These are phyloP conservation scores for Collybia mongolica DNA, from an alignment of 768 basidiomycete genomes.

Conservation along the genomic window DNA sequence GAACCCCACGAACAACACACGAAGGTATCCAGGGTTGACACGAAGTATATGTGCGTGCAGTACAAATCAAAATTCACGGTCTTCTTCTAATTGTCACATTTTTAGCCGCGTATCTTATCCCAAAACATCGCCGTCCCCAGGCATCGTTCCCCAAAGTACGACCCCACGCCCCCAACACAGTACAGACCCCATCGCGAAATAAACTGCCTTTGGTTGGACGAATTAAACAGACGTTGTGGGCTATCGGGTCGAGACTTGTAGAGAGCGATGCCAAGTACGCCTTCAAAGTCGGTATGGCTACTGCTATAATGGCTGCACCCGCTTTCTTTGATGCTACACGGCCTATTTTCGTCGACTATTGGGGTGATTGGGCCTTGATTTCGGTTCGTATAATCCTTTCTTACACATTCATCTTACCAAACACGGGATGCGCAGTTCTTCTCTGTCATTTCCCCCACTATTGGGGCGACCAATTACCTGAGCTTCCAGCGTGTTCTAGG, in stretches of 20 bases:
- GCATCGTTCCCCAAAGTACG: slow-evolving; percentile 79
- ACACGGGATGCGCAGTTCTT: slow-evolving; percentile 55
- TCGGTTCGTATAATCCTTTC: slow-evolving; percentile 51
- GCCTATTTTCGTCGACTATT: slow-evolving; percentile 74
- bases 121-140: slow-evolving; percentile 43
- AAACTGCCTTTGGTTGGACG: slow-evolving; percentile 61
- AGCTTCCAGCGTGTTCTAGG: slow-evolving; percentile 82
- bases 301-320: slow-evolving; percentile 79
- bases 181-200: slow-evolving; percentile 69
- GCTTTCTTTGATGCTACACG: slow-evolving; percentile 84
- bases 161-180: slow-evolving; percentile 83
- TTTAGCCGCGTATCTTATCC: slow-evolving; percentile 54
- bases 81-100: not conserved
- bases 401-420: not conserved
- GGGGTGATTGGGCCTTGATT: slow-evolving; percentile 95
- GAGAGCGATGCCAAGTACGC: slow-evolving; percentile 85
- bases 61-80: not conserved
- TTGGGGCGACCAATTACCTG: slow-evolving; percentile 88
- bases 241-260: slow-evolving; percentile 57
- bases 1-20: slow-evolving; percentile 2
- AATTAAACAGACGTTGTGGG: slow-evolving; percentile 73
- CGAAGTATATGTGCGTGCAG: slow-evolving; percentile 39
- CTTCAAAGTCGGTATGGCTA: slow-evolving; percentile 83
- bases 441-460: slow-evolving; percentile 88
- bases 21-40: slow-evolving; percentile 10